Percentiles rank a stretch among this genome's conserved stretches.
These are phyloP conservation scores for Sistotremastrum niveocremeum DNA, from an alignment of 768 basidiomycete genomes.

Conservation along the genomic window DNA sequence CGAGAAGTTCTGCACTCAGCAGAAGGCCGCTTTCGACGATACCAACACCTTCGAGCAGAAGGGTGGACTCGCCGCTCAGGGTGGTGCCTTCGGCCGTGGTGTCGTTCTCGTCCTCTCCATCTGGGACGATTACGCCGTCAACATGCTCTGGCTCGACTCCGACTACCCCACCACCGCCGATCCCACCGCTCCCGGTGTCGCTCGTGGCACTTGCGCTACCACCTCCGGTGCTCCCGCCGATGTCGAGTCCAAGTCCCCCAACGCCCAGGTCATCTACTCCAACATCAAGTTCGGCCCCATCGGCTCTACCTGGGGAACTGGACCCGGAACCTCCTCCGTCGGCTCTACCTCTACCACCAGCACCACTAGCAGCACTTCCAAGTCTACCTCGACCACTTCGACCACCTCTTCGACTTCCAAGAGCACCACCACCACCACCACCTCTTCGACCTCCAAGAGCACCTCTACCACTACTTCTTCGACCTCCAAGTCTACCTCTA, in stretches of 20 bases:
- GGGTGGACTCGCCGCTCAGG: slow-evolving; percentile 27
- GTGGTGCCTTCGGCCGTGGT: slow-evolving; percentile 23
- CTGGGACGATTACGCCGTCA: slow-evolving; percentile 41
- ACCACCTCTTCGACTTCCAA: slow-evolving; percentile 1
- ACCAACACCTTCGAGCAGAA: slow-evolving; percentile 25
- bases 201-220: slow-evolving; percentile 37
- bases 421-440: slow-evolving; percentile 2
- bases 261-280: slow-evolving; percentile 35
- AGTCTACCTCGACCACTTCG: background rate
- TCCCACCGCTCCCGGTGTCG: slow-evolving; percentile 25
- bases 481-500: too few species aligned
- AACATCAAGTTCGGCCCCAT: slow-evolving; percentile 42
- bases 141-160: slow-evolving; percentile 47
- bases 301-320: slow-evolving; percentile 25
- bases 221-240: slow-evolving; percentile 31
- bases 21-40: slow-evolving; percentile 33
- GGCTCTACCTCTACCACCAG: background rate
- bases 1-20: slow-evolving; percentile 30
- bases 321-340: slow-evolving; percentile 4
- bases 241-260: slow-evolving; percentile 26
- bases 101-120: slow-evolving; percentile 36
- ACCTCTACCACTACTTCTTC: too few species aligned
- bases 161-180: slow-evolving; percentile 27
- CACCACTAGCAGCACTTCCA: background rate
- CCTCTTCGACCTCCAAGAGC: background rate